A percentile compares a stretch with the other conserved stretches of the same genome.
phyloP scores from a whole-genome alignment of 2,329 filamentous ascomycete genomes.

The Calonectria montana region DNA sequence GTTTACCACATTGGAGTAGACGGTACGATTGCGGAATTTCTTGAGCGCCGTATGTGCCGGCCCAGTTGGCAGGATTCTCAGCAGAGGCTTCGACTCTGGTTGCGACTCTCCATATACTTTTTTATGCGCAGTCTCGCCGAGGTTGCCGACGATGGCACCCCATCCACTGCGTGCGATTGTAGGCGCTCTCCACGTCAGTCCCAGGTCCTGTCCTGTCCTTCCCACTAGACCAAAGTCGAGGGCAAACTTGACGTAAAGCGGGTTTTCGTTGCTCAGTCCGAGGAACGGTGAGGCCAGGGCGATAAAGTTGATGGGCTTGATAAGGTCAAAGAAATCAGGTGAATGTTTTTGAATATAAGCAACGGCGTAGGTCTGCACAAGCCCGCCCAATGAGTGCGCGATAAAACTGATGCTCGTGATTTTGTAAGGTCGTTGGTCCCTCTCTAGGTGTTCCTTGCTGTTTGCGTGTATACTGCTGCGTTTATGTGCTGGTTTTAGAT shows the following conservation, averaged over 20 bases:
- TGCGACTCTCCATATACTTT: conserved; percentile 53
- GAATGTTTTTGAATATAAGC: conserved; percentile 98
- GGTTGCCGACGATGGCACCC: conserved; percentile 86
- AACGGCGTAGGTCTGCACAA: conserved; percentile 93
- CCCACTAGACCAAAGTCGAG: conserved; percentile 96
- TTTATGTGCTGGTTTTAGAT: conserved; percentile 65
- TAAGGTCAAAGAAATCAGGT: conserved; percentile 87
- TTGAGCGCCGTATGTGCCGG: conserved; percentile 88
- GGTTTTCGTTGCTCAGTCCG: conserved; percentile 96
- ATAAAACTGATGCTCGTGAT: conserved; percentile 97
- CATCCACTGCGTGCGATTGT: conserved; percentile 87
- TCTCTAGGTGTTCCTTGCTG: conserved; percentile 64
- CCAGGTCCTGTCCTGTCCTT: conserved; percentile 94
- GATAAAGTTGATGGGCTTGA: conserved; percentile 91
- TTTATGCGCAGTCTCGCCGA: conserved; percentile 63
- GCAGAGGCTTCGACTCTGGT: conserved; percentile 86
- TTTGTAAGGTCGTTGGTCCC: conserved; percentile 72
- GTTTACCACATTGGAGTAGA: conserved; percentile 98
- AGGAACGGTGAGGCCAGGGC: conserved; percentile 88
- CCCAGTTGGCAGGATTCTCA: conserved; percentile 90
- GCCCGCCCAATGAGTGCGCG: conserved; percentile 88
- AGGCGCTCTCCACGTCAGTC: conserved; percentile 92
- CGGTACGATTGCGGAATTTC: conserved; percentile 89
- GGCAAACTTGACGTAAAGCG: conserved; percentile 96
- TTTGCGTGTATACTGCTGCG: conserved; percentile 70